Base-by-base conservation (phyloP, 2,329 filamentous ascomycete genomes). In the Alternaria gaisen region DNA sequence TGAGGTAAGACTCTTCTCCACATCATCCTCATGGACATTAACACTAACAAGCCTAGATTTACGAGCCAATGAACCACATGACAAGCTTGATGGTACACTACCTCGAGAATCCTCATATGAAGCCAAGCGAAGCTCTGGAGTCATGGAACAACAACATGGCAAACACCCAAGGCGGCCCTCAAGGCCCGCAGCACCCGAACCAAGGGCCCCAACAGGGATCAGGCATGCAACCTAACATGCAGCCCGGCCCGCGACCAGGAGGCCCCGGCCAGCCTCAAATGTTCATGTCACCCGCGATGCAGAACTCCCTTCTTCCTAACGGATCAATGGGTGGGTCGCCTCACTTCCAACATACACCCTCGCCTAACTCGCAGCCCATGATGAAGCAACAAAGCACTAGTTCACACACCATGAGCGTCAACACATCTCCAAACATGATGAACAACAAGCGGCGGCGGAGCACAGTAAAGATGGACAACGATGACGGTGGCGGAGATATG, bases 61-160 rank as follows among this genome's bases (percentile, higher is more conserved):
- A 85, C 60, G 88, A 90, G 76, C 89, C 87, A 30, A 85, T 90
- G 73, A 87, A 86, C 55, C 82, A 85, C 66, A 90, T 90, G 88
- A 84, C 84, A 58, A 82, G 84, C 60, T 76, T 90, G 34, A 88
- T 89, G 79, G 80, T 82, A 51, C 86, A 84, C 66, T 85, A 85
- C 24, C 82, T 86, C 58, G 80, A 83, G 50, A 81, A 87, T 65
- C 80, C 81, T 5, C 80, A 83, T 20, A 72, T 88, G 56, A 82
- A 82, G 28, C 85, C 87, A 3, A 79, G 81, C 20, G 81, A 87
- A 66, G 85, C 87, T n/a, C 77, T 89, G 56, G 79, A 83, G 43
- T 80, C 81, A 38, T 82, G 87, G 53, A 84, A 85, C 54, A 79
- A 75, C 42, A 80, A 79, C 44, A 80, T 82, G 82, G 44, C 71